Evolutionary conservation across 306 rosid species (phyloP), one percentile per base, ranked within the genome.

Genomic region (Cajanus cajan): DNA sequence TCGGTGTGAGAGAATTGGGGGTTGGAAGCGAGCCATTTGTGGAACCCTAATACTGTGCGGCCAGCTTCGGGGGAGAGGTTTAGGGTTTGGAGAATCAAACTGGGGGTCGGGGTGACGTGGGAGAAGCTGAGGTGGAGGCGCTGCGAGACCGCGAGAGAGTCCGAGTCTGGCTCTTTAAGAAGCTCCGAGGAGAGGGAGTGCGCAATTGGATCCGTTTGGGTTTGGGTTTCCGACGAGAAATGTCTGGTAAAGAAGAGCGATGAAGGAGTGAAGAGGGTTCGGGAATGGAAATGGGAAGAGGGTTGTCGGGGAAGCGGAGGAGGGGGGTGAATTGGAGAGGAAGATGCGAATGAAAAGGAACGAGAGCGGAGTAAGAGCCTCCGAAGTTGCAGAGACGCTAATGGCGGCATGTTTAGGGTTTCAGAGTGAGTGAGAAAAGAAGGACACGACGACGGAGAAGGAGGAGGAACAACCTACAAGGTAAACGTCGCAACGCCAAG

Each of bases 41-140:
- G 80, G 43, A 91, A 87, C 62, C 95, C 97, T 25, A 92, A 9
- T 0, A 86, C 88, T 2, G 87, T 63, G 16, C 92, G 90, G 16
- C 93, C 91, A 40, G 97, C 97, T 14, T 86, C 89, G 11, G 89
- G 86, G 4, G 91, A 88, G 37, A 82, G 87, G 62, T 86, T 81
- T 50, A 92, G 92, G 6, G 87, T 84, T 51, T 76, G 64, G n/a
- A 82, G 90, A 57, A 92, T 58, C 19, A 89, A 71, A 7, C 66
- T 5, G 0, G 91, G 78, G 2, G 90, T 86, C 0, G 94, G 94
- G 2, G 79, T 76, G 59, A 95, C 50, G 78, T 90, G 96, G 1
- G 98, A 88, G 88, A 90, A 89, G 78, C 84, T 75, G 1, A 91
- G 91, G 4, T 88, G 78, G 50, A 94, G 92, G 28, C 91, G 92